Percentiles rank a stretch among this genome's conserved stretches.
These are phyloP conservation scores for Coleophoma eucalyptorum DNA, from an alignment of 2,329 filamentous ascomycete species.

Conservation along the genomic window DNA sequence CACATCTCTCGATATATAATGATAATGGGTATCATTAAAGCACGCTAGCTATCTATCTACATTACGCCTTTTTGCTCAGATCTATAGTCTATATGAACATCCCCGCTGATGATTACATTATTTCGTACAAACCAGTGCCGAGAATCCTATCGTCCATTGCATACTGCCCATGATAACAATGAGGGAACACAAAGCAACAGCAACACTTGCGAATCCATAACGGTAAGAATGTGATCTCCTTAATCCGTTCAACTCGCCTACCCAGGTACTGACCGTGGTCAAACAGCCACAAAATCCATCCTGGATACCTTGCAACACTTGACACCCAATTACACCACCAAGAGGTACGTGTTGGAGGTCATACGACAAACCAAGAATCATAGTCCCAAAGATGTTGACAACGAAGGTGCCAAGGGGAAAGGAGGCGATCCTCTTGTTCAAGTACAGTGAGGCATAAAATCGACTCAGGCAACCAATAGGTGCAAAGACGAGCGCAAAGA, in stretches of 20 bases:
- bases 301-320: constrained; percentile 62
- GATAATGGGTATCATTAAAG: too few species aligned
- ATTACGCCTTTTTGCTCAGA: too few species aligned
- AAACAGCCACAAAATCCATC: constrained; percentile 66
- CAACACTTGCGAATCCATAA: constrained; percentile 62
- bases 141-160: constrained; percentile 62
- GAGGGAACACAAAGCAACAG: constrained; percentile 52
- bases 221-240: constrained; percentile 58
- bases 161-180: constrained; percentile 73
- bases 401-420: constrained; percentile 87
- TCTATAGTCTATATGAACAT: too few species aligned
- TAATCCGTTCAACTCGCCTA: constrained; percentile 53
- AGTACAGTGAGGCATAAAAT: constrained; percentile 65
- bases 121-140: constrained; percentile 20
- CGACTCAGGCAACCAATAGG: constrained; percentile 74
- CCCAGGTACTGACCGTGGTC: constrained; percentile 67
- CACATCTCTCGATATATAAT: too few species aligned
- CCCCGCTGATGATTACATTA: constrained; percentile 21
- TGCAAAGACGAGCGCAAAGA: constrained; percentile 79
- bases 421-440: constrained; percentile 63
- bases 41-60: too few species aligned
- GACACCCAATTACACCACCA: constrained; percentile 56
- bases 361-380: constrained; percentile 70
- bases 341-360: constrained; percentile 68
- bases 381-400: constrained; percentile 76